Base-by-base conservation (phyloP, 1,284 basidiomycete species). In the Boletus holoroseus region DNA sequence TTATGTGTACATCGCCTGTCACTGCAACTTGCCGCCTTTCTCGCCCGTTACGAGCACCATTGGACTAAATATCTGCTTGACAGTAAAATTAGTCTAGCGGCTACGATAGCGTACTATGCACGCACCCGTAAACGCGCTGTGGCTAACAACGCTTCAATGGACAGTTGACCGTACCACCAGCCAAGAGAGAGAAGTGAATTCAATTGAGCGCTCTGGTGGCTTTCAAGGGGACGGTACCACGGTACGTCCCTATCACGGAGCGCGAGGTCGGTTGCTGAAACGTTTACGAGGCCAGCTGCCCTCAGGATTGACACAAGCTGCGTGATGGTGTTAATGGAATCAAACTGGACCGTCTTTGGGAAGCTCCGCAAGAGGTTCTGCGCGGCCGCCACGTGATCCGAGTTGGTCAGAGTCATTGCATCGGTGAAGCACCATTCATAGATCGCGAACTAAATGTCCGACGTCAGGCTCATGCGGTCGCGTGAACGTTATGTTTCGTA, bases 391-490 rank as follows among this genome's bases (percentile, higher is more conserved):
- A 22, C 35, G 26, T 53, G 54, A 13, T 53, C 44, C 6, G 31
- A 13, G 22, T 55, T 54, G 16, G 39, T 37, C 5, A 12, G 36
- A 16, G 48, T 36, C 54, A 55, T 54, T 16, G 24, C 27, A 11
- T 55, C 44, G 3, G 54, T 52, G 35, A 55, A 47, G 27, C 54
- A 53, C 55, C 54, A 55, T 36, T 55, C 54, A 18, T 55, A 55
- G 13, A 44, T 36, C 6, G 54, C 54, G 20, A 56, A 56, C 54
- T 56, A 41, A 27, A 42, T 9, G 5, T 11, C 16, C 6, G 20
- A 36, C 16, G 16, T 54, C 28, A 54, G 34, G 16, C 15, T 6
- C 27, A 22, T 3, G 34, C 7, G 1, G 6, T 15, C 13, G 3
- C 7, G 22, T 24, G 16, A 22, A 18, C 13, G n/a, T 30, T 12